Base-by-base conservation (phyloP, 371 early-diverging fungal species). In the Sanchytrium tribonematis region DNA sequence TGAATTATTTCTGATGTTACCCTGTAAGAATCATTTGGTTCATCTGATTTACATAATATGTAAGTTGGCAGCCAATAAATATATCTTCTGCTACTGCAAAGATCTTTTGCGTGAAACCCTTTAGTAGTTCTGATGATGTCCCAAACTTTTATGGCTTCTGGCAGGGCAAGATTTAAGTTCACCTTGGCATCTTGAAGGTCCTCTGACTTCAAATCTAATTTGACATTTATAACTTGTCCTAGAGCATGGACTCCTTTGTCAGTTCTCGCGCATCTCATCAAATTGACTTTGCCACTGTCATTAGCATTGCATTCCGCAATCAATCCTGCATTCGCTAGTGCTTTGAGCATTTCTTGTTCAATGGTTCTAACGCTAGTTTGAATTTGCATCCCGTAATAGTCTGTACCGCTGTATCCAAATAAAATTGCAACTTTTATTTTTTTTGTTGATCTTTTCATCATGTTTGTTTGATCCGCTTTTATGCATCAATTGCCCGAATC, bases 241-340 rank as follows among this genome's bases (percentile, higher is more conserved):
- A 90, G 91, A 29, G 99, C 99, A 76, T 96, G 97, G 0, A 99
- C 99, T 17, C 99, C 99, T 79, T 98, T 98, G 76, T 99, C 99
- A 0, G 99, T 99, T 29, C 99, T 81, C 1, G 96, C 97, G 1
- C 29, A 66, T 28, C 30, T 31, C 1, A 29, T 30, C 17, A 32
- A 1, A 67, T 69, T 31, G 69, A 89, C 87, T 78, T 91, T 91
- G 72, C 83, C 83, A 48, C 83, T 85, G 73, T 86, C 86, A 17
- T 77, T 75, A 0, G 89, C 77, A 70, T 91, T 91, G 28, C 82
- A 83, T 48, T 77, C 77, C 0, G 90, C 88, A 29, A 91, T 80
- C 0, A 85, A 86, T 1, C 85, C 88, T 0, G 85, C 83, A 67
- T 79, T 77, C 30, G 83, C 80, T 70, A 91, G 74, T 0, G 89